Evolutionary conservation across 306 rosid genomes (phyloP).

Genomic region (Trifolium fragiferum): DNA sequence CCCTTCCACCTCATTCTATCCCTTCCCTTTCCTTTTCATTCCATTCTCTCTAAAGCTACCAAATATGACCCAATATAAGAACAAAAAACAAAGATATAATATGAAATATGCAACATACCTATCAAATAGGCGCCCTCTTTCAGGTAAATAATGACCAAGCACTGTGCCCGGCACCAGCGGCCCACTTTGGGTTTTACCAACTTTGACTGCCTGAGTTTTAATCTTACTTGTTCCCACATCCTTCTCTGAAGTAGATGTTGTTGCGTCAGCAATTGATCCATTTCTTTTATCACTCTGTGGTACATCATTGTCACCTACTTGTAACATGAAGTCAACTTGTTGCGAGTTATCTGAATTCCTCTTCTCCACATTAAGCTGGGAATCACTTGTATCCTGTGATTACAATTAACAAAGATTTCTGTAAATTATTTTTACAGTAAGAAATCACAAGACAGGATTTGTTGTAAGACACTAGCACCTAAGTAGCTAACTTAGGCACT

Average conservation of each 20-base stretch:
- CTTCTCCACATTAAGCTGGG: slow-evolving; percentile 53
- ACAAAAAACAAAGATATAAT: slow-evolving; percentile 29
- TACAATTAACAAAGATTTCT: slow-evolving; percentile 21
- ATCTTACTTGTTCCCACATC: slow-evolving; percentile 49
- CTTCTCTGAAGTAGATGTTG: slow-evolving; percentile 40
- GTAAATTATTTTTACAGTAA: neutral
- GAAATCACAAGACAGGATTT: slow-evolving; percentile 2
- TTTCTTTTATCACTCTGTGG: slow-evolving; percentile 49
- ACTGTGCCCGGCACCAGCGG: slow-evolving; percentile 77
- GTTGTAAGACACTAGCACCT: neutral
- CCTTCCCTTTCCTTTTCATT: neutral
- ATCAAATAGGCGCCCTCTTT: slow-evolving; percentile 63
- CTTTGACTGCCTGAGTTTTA: slow-evolving; percentile 59
- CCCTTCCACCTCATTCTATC: slow-evolving; percentile 17
- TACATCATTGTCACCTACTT: slow-evolving; percentile 53
- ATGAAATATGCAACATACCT: slow-evolving; percentile 40
- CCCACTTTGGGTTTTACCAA: slow-evolving; percentile 85
- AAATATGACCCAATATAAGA: slow-evolving; percentile 23
- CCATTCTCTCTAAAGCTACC: slow-evolving; percentile 15
- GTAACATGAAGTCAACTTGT: slow-evolving; percentile 49
- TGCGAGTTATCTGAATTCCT: slow-evolving; percentile 55
- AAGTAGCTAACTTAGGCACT: neutral
- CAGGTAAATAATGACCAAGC: slow-evolving; percentile 71
- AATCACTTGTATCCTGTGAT: slow-evolving; percentile 61
- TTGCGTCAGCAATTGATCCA: slow-evolving; percentile 46